Evolutionary conservation across 768 basidiomycete species (phyloP).

Genomic region (Pisolithus orientalis): DNA sequence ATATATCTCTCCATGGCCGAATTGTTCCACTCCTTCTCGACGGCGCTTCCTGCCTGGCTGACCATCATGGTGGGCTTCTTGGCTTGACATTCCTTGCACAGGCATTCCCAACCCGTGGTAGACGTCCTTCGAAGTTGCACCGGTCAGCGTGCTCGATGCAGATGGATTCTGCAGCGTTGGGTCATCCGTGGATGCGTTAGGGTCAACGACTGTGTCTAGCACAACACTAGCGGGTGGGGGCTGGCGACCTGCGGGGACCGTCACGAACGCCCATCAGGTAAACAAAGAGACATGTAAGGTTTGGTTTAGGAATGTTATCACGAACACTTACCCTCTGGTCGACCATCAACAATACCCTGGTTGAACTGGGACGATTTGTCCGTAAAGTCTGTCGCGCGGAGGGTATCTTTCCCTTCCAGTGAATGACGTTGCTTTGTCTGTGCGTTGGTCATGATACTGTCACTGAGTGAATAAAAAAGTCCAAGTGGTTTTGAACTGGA

Average conservation of each 20-base stretch:
- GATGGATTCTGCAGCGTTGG: constrained; percentile 2
- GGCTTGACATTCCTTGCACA: constrained; percentile 27
- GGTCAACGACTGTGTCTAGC: constrained; percentile 27
- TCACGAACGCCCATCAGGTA: neutral
- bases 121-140: constrained; percentile 31
- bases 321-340: constrained; percentile 10
- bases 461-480: no score
- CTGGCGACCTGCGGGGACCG: constrained; percentile 8
- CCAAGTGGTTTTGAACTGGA: no score
- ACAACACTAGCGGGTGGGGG: constrained; percentile 12
- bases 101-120: constrained; percentile 26
- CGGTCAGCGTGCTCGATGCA: constrained; percentile 20
- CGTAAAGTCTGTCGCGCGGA: constrained; percentile 12
- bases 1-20: constrained; percentile 1
- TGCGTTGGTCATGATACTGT: constrained; percentile 3
- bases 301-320: no score
- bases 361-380: constrained; percentile 5
- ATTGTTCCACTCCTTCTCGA: constrained; percentile 15
- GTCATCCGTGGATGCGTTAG: constrained; percentile 21
- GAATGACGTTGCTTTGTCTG: constrained; percentile 15
- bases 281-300: neutral
- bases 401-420: constrained; percentile 13
- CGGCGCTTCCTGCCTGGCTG: constrained; percentile 23
- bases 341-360: constrained; percentile 17
- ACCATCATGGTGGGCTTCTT: constrained; percentile 31